Base-by-base conservation (phyloP, 139 green algal species). In the Chlamydomonas schloesseri region DNA sequence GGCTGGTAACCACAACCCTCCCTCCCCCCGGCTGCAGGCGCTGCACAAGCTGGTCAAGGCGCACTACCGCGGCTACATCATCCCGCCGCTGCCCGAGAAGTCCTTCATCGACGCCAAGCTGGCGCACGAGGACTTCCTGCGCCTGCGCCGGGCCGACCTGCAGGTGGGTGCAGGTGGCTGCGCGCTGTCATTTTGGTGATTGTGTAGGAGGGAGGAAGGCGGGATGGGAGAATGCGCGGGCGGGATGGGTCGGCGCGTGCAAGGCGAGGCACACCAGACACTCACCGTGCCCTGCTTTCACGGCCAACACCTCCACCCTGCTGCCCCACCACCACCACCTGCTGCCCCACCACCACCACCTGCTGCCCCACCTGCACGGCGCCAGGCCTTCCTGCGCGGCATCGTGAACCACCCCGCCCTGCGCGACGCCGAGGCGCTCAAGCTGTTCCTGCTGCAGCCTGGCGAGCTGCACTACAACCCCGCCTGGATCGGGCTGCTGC, bases 81-180 rank as follows among this genome's bases (percentile, higher is more conserved):
- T 99, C 14, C 97, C 97, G 36, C 96, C 95, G 1, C 88, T 98
- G 69, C 97, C 97, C 23, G 94, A 98, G 76, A 99, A 99, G 91
- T 95, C 93, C 85, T 92, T 94, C 36, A 88, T 98, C 34, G 95
- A 98, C 57, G 87, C 76, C n/a, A 90, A 89, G 67, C 70, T 93
- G 89, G 42, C 71, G 53, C 81, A 91, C 31, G 87, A 92, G 65
- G 87, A 87, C 67, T 93, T 94, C 82, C 58, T 94, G 23, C 77
- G 86, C n/a, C 75, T 93, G 69, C 84, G 93, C 28, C 75, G 91
- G 2, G 84, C 90, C 1, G 91, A 95, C 88, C 82, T 95, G 57
- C 89, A 94, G 84, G 89, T 77, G 37, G 13, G 68, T 3, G 11
- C 13, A 5, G 11, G n/a, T n/a, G n/a, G n/a, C n/a, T n/a, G n/a